Evolutionary conservation across 1,284 basidiomycete species (phyloP).

Genomic region (Malassezia restricta): DNA sequence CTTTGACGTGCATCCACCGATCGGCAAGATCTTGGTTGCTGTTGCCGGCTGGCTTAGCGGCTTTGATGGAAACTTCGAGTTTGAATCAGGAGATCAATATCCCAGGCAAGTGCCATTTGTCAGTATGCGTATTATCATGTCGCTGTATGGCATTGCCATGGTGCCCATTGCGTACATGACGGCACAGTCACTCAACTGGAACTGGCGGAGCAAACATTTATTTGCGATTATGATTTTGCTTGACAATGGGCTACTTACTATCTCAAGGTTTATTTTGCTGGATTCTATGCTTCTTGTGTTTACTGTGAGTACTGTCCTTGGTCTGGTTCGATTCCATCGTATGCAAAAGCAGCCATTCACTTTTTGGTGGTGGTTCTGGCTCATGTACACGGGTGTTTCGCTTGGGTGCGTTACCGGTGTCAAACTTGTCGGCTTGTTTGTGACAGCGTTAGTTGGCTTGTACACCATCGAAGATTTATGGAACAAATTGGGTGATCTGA

Average conservation of each 20-base stretch:
- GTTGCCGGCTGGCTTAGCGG: constrained; percentile 79
- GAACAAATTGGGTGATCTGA: constrained; percentile 93
- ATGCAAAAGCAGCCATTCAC: constrained; percentile 87
- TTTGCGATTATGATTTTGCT: constrained; percentile 80
- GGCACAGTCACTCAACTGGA: constrained; percentile 86
- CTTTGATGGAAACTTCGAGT: constrained; percentile 83
- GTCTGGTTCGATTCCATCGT: constrained; percentile 89
- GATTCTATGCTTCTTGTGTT: constrained; percentile 98
- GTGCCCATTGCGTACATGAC: constrained; percentile 95
- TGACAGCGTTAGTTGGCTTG: constrained; percentile 80
- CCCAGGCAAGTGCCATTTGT: constrained; percentile 77
- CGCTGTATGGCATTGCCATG: constrained; percentile 83
- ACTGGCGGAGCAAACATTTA: constrained; percentile 72
- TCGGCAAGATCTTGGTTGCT: constrained; percentile 97
- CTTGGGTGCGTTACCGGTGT: constrained; percentile 94
- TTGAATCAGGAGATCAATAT: constrained; percentile 80
- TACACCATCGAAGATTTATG: constrained; percentile 97
- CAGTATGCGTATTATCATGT: constrained; percentile 87
- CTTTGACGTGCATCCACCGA: constrained; percentile 63
- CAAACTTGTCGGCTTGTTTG: constrained; percentile 93
- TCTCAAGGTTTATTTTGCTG: constrained; percentile 90
- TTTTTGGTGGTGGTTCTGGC: constrained; percentile 93
- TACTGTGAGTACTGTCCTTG: constrained; percentile 91
- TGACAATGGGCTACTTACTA: constrained; percentile 83
- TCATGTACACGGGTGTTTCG: constrained; percentile 73